Conservation (phyloP, 129 eudicot genomes). For the Smallanthus sonchifolius region DNA sequence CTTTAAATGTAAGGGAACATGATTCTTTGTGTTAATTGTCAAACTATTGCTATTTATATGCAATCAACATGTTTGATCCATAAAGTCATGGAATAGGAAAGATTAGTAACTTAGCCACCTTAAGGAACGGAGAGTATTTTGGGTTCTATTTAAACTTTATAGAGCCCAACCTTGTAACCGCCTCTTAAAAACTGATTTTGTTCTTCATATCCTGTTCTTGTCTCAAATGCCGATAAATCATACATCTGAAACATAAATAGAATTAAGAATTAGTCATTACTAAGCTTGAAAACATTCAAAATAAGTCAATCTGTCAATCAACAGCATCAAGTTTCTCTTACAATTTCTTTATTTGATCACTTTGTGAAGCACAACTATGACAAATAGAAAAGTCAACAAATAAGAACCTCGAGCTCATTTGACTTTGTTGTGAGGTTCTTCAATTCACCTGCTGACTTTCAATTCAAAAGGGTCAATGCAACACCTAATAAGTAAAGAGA, state of each 20-base stretch:
- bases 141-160: too few species aligned
- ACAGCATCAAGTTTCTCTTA: conserved; percentile 73
- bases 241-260: conserved; percentile 46
- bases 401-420: conserved; percentile 70
- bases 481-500: too few species aligned
- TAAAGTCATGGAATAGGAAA: too few species aligned
- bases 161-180: too few species aligned
- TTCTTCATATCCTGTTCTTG: conserved; percentile 69
- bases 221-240: conserved; percentile 66
- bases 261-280: background rate
- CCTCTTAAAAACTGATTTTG: too few species aligned
- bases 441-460: conserved; percentile 60
- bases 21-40: too few species aligned
- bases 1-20: too few species aligned
- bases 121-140: too few species aligned
- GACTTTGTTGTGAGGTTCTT: conserved; percentile 49
- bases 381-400: background rate
- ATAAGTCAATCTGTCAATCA: conserved; percentile 27
- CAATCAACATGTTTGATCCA: too few species aligned
- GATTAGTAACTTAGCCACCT: too few species aligned
- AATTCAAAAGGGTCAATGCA: too few species aligned
- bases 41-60: too few species aligned
- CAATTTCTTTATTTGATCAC: conserved; percentile 47
- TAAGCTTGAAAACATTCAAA: background rate
- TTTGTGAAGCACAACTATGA: conserved; percentile 51